Conservation (phyloP, 345 rosid genomes). For the Cochlearia excelsa region DNA sequence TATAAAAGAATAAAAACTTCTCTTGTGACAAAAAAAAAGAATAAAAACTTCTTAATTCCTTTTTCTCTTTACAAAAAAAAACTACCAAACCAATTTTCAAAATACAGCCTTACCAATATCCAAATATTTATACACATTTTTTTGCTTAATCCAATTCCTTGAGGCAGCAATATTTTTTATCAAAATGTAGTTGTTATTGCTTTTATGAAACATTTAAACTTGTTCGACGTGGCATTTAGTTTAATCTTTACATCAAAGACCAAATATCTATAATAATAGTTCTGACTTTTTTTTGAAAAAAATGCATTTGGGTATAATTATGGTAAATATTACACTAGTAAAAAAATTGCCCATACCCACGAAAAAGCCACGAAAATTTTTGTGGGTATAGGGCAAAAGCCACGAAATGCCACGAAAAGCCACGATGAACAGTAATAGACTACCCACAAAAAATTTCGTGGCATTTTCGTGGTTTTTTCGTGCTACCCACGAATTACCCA, state of each 20-base stretch:
- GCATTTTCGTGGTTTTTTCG: no score
- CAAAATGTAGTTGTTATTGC: conserved; percentile 25
- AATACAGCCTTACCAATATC: not conserved
- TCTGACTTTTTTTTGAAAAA: not conserved
- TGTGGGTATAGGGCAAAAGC: no score
- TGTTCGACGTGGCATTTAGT: conserved; percentile 27
- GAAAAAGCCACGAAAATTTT: no score
- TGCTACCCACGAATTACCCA: no score
- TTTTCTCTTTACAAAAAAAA: not conserved
- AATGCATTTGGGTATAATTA: not conserved
- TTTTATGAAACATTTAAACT: conserved; percentile 16
- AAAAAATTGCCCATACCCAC: no score
- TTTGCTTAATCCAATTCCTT: conserved; percentile 17
- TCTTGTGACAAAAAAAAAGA: no score
- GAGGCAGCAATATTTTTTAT: conserved; percentile 15
- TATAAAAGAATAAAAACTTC: no score
- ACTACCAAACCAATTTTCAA: conserved; percentile 22
- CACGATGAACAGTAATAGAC: no score
- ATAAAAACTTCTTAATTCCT: not conserved
- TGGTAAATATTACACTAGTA: no score
- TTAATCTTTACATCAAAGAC: not conserved
- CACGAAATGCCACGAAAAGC: no score
- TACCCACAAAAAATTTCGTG: no score
- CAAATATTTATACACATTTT: conserved; percentile 10
- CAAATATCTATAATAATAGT: not conserved